Evolutionary conservation across 106 monocot genomes (phyloP), one percentile per base, ranked within the genome.

Genomic region (Dendrobium nobile): DNA sequence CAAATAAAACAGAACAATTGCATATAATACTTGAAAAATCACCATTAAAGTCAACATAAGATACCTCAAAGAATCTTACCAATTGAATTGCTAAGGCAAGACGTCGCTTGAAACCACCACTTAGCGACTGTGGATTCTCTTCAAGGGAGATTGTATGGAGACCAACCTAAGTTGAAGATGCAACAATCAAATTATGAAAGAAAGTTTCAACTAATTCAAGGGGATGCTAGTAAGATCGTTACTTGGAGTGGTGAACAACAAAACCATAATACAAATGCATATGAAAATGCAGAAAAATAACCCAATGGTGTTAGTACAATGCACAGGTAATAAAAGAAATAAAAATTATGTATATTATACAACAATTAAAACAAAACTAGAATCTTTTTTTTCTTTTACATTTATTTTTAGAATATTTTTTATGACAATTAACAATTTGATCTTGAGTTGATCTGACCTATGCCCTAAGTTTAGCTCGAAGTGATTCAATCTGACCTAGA

Each of bases 31-130:
- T 15, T 51, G 10, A 27, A 41, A 18, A 58, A 48, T 44, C 18
- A 48, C 37, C 45, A 41, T 4, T 44, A 74, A 72, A 20, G 27
- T 42, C 70, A 70, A 37, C 22, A 16, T n/a, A 42, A 41, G 19
- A 4, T 74, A 44, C 74, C 44, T 42, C 19, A 48, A 76, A 27
- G 48, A 76, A 76, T 19, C 48, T 79, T 87, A 91, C 93, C 73
- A 93, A 84, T 79, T 93, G 93, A 84, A 93, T 84, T 78, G 93
- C 93, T 77, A 93, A 87, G 47, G 93, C 93, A 79, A 93, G 90
- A 27, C 93, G 90, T 24, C 93, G 83, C 72, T 93, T 93, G 74
- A 82, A 93, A 24, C 93, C 93, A 81, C 93, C 90, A 82, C 93
- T 93, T 78, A 93, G 82, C 72, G 93, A 78, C 75, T 88, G 90